Evolutionary conservation across 192 early-diverging fungal genomes (phyloP), one percentile per base, ranked within the genome.

Genomic region (Phlyctochytrium bullatum): DNA sequence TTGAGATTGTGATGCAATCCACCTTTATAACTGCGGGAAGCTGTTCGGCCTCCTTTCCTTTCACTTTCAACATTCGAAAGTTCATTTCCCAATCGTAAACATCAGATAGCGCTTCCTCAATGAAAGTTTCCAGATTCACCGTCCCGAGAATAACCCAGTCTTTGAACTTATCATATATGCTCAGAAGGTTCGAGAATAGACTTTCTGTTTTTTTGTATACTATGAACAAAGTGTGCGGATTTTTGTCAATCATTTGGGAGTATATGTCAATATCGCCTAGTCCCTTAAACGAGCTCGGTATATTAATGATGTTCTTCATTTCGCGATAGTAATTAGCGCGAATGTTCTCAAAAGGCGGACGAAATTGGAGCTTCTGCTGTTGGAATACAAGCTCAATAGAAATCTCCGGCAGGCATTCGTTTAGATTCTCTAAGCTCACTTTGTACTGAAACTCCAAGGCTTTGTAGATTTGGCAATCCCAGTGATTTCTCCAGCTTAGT

Each of bases 251-350:
- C 74, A 87, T 83, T 17, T 57, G 28, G 20, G 62, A 36, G 67
- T 83, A 87, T 14, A 80, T 73, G 20, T 66, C 36, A 16, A 35
- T 65, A 1, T 86, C 79, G 1, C 78, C 75, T 1, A 87, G 67
- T 10, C 79, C 74, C 56, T 73, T 71, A 66, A 87, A 85, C 1
- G 71, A 23, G 25, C 69, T 59, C 14, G 85, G 85, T 12, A 83
- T 73, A 54, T 81, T 87, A 61, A 87, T 84, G 59, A 86, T 77
- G 63, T 81, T 81, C 67, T 86, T 86, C 72, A 87, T 79, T 72
- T 87, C 85, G 1, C 83, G 69, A 62, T 83, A 87, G 68, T 86
- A 87, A 62, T 85, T 85, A n/a, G 85, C 81, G 50, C 77, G 70
- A 62, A 87, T 78, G 65, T 87, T 85, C 69, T 87, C 85, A 52